phyloP scores from a whole-genome alignment of 2,329 filamentous ascomycete genomes.

The Aspergillus udagawae region DNA sequence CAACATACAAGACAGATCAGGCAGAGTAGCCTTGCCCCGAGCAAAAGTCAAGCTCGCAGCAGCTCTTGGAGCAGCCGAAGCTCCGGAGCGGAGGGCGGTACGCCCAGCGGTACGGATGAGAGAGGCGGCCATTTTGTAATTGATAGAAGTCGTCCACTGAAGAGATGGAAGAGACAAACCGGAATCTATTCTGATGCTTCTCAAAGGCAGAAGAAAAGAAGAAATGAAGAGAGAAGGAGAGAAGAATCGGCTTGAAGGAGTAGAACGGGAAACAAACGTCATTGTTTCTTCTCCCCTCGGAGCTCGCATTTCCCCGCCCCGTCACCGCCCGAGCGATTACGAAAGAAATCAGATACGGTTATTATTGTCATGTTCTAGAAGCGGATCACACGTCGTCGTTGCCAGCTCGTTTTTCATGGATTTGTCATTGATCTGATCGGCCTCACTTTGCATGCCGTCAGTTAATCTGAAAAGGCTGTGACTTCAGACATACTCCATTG shows the following conservation, averaged over 20 bases:
- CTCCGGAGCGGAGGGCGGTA: constrained; percentile 65
- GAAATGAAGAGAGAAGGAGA: constrained; percentile 9
- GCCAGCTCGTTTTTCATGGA: neutral
- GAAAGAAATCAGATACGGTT: neutral
- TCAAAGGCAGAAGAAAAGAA: constrained; percentile 2
- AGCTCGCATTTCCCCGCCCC: constrained; percentile 18
- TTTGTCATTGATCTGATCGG: neutral
- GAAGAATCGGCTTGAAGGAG: neutral
- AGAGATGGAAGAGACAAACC: neutral
- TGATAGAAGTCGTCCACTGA: constrained; percentile 4
- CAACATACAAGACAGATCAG: constrained; percentile 73
- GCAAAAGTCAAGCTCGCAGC: constrained; percentile 72
- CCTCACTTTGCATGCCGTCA: neutral
- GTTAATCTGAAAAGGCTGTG: neutral
- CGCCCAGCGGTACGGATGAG: constrained; percentile 71
- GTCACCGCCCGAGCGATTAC: constrained; percentile 7
- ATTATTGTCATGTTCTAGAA: neutral
- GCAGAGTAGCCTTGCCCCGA: constrained; percentile 86
- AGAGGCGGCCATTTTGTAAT: constrained; percentile 63
- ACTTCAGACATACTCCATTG: too few species aligned
- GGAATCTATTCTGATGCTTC: neutral
- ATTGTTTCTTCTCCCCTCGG: constrained; percentile 17
- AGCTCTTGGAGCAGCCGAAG: constrained; percentile 51
- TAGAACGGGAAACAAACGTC: constrained; percentile 13
- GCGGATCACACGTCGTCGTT: neutral